Evolutionary conservation across 257 asterid species (phyloP).

Genomic region (Lantana camara): DNA sequence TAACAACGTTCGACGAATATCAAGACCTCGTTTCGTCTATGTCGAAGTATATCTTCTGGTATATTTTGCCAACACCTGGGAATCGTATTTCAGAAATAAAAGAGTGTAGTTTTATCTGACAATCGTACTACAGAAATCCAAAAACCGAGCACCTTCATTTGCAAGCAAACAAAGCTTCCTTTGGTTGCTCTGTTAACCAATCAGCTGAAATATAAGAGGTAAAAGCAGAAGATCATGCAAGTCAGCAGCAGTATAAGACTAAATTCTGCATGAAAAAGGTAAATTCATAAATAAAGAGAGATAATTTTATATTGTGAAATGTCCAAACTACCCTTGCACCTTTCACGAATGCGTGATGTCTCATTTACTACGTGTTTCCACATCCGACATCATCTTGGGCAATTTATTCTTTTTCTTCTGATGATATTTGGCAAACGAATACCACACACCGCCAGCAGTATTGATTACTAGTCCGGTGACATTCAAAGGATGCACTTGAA

Average conservation of each 20-base stretch:
- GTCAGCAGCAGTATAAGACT: background rate
- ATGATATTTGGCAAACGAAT: slow-evolving; percentile 77
- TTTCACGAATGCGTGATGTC: slow-evolving; percentile 13
- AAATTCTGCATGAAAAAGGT: background rate
- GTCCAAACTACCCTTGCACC: background rate
- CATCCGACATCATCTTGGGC: slow-evolving; percentile 59
- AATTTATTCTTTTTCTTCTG: slow-evolving; percentile 60
- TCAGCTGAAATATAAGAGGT: background rate
- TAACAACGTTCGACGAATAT: background rate
- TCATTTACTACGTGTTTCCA: slow-evolving; percentile 56
- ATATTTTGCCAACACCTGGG: background rate
- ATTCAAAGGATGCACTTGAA: slow-evolving; percentile 79
- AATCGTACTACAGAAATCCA: background rate
- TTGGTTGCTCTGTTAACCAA: background rate
- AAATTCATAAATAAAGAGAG: too few relatives aligned
- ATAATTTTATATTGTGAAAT: too few relatives aligned
- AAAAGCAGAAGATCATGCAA: background rate
- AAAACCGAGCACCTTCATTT: background rate
- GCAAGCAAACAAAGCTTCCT: background rate
- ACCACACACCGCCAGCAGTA: slow-evolving; percentile 94
- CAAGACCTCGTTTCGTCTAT: background rate
- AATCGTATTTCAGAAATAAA: background rate
- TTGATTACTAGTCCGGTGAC: slow-evolving; percentile 84
- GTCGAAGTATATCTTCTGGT: background rate
- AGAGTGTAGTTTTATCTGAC: background rate